Evolutionary conservation across 1,284 basidiomycete genomes (phyloP).

Genomic region (Cryptococcus floricola): DNA sequence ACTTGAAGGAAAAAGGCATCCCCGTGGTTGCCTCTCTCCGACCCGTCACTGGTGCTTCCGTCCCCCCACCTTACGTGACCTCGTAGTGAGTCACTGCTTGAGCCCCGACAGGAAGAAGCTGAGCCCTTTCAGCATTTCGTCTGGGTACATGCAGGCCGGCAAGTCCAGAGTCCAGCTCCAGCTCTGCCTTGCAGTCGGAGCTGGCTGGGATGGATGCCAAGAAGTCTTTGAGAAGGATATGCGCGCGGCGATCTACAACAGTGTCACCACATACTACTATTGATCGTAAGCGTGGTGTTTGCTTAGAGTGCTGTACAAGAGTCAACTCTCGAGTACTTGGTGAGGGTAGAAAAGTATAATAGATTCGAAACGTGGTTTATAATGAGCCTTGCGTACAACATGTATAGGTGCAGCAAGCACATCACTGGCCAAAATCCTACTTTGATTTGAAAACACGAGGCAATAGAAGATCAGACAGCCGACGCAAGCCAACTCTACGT

Average conservation of each 20-base stretch:
- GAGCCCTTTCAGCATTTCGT: slow-evolving; percentile 6
- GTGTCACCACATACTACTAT: slow-evolving; percentile 5
- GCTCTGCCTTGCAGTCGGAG: slow-evolving; percentile 13
- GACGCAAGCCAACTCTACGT: too few relatives aligned
- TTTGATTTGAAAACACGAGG: too few relatives aligned
- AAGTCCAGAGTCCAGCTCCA: slow-evolving; percentile 17
- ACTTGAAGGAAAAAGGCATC: slow-evolving; percentile 8
- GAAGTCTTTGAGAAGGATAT: slow-evolving; percentile 15
- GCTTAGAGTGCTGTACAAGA: too few relatives aligned
- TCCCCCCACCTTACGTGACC: slow-evolving; percentile 6
- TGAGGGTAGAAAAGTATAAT: too few relatives aligned
- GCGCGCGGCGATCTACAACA: slow-evolving; percentile 10
- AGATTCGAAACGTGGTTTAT: too few relatives aligned
- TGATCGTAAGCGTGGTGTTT: too few relatives aligned
- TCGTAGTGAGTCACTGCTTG: slow-evolving; percentile 3
- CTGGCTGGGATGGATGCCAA: slow-evolving; percentile 11
- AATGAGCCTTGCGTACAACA: too few relatives aligned
- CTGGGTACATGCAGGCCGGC: slow-evolving; percentile 14
- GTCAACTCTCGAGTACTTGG: too few relatives aligned
- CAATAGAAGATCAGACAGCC: too few relatives aligned
- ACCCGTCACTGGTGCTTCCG: slow-evolving; percentile 9
- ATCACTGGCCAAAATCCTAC: too few relatives aligned
- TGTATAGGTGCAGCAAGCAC: too few relatives aligned
- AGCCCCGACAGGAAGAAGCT: not conserved
- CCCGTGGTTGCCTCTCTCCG: slow-evolving; percentile 12